Percentiles rank a stretch among this genome's conserved stretches.
Conservation (phyloP, 371 early-diverging fungal species). For the Rhizopus delemar region DNA sequence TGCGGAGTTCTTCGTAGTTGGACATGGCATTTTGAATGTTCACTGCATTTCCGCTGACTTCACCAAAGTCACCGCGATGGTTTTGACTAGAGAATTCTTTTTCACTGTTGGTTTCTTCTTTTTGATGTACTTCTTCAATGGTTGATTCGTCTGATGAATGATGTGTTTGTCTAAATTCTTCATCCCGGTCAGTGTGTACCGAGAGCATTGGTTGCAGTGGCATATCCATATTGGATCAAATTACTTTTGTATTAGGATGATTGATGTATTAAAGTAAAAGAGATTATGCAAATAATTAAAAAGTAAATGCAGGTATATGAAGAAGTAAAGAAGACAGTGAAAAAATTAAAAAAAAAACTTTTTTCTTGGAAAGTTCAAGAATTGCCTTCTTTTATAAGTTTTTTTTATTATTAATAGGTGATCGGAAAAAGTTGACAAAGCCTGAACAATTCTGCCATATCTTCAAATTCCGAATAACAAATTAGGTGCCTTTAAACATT, state of each 20-base stretch:
- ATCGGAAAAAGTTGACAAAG: conserved; percentile 20
- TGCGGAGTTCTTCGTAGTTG: conserved; percentile 47
- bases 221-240: conserved; percentile 29
- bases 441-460: conserved; percentile 25
- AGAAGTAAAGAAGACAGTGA: neutral
- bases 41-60: conserved; percentile 48
- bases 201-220: conserved; percentile 23
- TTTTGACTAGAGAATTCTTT: conserved; percentile 7
- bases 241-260: neutral
- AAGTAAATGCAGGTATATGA: conserved; percentile 2
- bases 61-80: conserved; percentile 37
- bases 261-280: conserved; percentile 11
- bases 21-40: conserved; percentile 47
- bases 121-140: conserved; percentile 26
- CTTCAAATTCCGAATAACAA: conserved; percentile 2
- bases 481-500: neutral
- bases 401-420: conserved; percentile 1
- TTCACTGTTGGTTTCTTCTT: conserved; percentile 24
- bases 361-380: neutral
- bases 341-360: neutral
- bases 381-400: conserved; percentile 10
- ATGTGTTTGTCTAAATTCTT: conserved; percentile 20
- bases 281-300: conserved; percentile 4
- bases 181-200: conserved; percentile 15
- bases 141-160: conserved; percentile 26